A percentile compares a stretch with the other conserved stretches of the same genome.
Conservation (phyloP, 179 eudicot species). For the Spergularia azorica region DNA sequence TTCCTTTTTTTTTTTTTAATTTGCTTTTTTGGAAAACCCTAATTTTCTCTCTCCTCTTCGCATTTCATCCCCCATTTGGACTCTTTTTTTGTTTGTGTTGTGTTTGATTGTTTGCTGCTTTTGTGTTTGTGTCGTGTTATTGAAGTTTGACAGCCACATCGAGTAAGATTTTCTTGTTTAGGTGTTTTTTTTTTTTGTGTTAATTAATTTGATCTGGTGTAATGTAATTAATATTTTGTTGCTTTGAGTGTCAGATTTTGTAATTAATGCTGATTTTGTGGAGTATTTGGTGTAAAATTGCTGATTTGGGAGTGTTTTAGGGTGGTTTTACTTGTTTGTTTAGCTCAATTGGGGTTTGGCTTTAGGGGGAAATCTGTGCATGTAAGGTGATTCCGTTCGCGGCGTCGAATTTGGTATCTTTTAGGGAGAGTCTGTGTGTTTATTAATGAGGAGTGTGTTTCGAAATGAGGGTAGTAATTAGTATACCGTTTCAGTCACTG, state of each 20-base stretch:
- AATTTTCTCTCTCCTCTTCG: background rate
- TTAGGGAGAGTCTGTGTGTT: background rate
- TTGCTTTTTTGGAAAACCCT: constrained; percentile 22
- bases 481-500: background rate
- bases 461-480: background rate
- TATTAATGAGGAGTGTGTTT: background rate
- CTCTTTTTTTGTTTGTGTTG: background rate
- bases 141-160: background rate
- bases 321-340: background rate
- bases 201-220: constrained; percentile 14
- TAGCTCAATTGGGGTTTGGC: constrained; percentile 7
- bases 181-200: background rate
- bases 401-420: background rate
- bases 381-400: background rate
- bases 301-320: background rate
- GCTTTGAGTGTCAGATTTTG: constrained; percentile 12
- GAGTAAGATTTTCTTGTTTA: too few relatives aligned
- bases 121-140: background rate
- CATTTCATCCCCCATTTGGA: constrained; percentile 4
- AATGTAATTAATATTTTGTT: background rate
- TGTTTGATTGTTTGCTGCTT: background rate
- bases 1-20: background rate
- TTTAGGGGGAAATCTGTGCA: background rate
- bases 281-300: constrained; percentile 6
- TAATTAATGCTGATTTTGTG: constrained; percentile 4